Conservation (phyloP, 345 rosid genomes). For the Salix exigua region DNA sequence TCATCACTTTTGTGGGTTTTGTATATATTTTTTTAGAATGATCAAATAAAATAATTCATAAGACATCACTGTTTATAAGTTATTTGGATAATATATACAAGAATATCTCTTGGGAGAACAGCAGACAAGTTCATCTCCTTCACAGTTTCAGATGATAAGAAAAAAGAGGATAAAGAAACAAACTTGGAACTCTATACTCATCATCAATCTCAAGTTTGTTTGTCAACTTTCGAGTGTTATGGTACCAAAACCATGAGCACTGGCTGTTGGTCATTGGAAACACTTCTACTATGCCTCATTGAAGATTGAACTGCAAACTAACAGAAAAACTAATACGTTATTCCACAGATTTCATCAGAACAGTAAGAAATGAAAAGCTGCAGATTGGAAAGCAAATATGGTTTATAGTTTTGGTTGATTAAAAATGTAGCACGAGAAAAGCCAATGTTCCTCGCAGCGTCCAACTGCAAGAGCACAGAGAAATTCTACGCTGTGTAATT, state of each 20-base stretch:
- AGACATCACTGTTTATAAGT: neutral
- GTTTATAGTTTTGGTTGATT: neutral
- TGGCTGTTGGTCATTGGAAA: constrained; percentile 12
- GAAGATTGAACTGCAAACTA: constrained; percentile 20
- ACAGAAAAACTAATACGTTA: neutral
- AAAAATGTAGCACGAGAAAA: neutral
- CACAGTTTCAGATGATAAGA: neutral
- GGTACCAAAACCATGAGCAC: constrained; percentile 37
- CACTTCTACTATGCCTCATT: neutral
- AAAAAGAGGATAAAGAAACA: neutral
- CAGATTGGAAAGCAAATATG: neutral
- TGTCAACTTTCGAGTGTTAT: constrained; percentile 5
- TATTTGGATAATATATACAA: neutral
- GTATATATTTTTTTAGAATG: too few relatives aligned
- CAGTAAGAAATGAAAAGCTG: neutral
- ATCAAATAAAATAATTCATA: too few relatives aligned
- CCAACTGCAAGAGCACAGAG: neutral
- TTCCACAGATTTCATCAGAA: neutral
- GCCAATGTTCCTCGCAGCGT: neutral
- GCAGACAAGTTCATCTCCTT: neutral
- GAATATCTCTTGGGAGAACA: neutral
- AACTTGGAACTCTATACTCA: neutral
- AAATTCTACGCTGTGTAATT: too few relatives aligned
- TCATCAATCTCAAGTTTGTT: neutral
- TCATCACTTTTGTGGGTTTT: too few relatives aligned